Base-by-base conservation (phyloP, 1,139 yeast genomes). In the Candida freyschussii region DNA sequence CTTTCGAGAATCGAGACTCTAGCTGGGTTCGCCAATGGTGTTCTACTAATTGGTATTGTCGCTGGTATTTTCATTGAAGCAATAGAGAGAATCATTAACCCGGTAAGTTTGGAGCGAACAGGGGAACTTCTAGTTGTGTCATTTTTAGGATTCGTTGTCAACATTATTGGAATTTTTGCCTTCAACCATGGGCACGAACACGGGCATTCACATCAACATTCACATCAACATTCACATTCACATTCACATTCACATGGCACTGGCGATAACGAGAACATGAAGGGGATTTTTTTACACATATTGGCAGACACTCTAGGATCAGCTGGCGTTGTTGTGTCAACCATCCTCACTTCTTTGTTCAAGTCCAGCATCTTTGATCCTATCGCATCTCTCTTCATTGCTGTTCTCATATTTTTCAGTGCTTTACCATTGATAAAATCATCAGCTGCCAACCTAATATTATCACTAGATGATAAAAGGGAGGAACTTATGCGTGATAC, bases 221-320 rank as follows among this genome's bases (percentile, higher is more conserved):
- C 24, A 9, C 32, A 29, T n/a, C 21, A 26, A 5, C 35, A 32
- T 25, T 21, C 32, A 4, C 32, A 29, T 20, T 24, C 37, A 18
- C 67, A 65, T 37, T 47, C 43, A 5, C 65, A 56, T 37, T 30
- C 33, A 13, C 59, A 54, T 36, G 39, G 47, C 13, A 27, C 15
- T n/a, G 50, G 39, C 14, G 48, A 41, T 2, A 84, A 84, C 53
- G 96, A 89, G 50, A 91, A 91, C 55, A 85, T 91, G 94, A 78
- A 79, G 41, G 99, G 99, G 15, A 86, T 91, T 9, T 91, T 91
- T 48, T 63, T 91, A 27, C 99, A 91, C 50, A 84, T 91, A 27
- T 59, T 91, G 29, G 98, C 99, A 0, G 99, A 91, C 51, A 91
- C 98, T 0, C 64, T 93, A 21, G 98, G 99, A 0, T 89, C 97